phyloP scores from a whole-genome alignment of 257 asterid genomes.

The Ilex aquifolium region DNA sequence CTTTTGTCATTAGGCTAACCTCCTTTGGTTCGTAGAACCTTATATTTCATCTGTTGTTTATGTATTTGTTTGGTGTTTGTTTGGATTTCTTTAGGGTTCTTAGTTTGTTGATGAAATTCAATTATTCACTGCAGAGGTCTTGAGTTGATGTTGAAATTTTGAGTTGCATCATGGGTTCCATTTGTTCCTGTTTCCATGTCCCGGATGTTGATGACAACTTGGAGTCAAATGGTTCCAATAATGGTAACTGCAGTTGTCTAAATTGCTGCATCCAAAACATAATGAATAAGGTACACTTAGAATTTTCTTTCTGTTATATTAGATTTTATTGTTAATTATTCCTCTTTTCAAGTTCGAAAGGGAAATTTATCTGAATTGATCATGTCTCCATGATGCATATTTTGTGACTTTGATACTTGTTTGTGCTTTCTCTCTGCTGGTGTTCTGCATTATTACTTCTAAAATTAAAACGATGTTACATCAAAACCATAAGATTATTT shows the following conservation, averaged over 20 bases:
- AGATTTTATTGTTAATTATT: background rate
- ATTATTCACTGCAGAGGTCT: constrained; percentile 3
- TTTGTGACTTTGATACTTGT: background rate
- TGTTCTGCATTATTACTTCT: too few relatives aligned
- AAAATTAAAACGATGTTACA: too few relatives aligned
- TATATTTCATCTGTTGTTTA: too few relatives aligned
- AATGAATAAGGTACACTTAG: constrained; percentile 28
- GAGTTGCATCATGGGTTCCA: constrained; percentile 38
- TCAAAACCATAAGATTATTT: too few relatives aligned
- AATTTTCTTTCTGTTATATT: background rate
- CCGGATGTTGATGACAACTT: constrained; percentile 9
- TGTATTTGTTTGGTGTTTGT: too few relatives aligned
- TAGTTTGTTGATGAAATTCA: background rate
- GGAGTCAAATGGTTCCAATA: background rate
- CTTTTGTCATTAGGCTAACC: too few relatives aligned
- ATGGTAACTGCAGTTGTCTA: constrained; percentile 16
- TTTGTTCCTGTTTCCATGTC: constrained; percentile 36
- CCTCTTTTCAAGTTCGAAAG: background rate
- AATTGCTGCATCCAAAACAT: constrained; percentile 28
- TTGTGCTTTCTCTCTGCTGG: background rate
- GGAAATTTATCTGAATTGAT: background rate
- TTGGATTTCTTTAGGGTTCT: too few relatives aligned
- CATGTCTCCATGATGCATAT: background rate
- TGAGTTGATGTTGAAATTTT: constrained; percentile 10
- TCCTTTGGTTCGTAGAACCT: too few relatives aligned